Conservation (phyloP, 805 yeast species). For the Yarrowia keelungensis region DNA sequence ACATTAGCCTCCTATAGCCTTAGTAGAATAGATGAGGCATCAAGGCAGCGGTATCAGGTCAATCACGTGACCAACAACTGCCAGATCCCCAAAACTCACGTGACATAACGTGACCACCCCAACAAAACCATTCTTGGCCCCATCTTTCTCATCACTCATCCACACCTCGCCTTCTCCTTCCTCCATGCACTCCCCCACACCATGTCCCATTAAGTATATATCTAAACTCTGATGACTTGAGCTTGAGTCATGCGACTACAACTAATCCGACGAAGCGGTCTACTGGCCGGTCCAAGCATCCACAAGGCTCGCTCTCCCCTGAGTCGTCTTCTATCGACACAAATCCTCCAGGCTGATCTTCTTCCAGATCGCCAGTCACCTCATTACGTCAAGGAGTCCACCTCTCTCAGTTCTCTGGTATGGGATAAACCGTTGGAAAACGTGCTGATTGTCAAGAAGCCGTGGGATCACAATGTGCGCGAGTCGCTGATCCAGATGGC, state of each 20-base stretch:
- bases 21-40: too few species aligned
- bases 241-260: conserved; percentile 27
- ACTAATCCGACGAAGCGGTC: neutral
- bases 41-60: too few species aligned
- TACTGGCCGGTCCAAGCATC: neutral
- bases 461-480: conserved; percentile 71
- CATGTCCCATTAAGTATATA: neutral
- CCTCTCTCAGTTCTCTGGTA: conserved; percentile 50
- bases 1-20: too few species aligned
- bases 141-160: too few species aligned
- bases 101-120: too few species aligned
- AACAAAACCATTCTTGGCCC: too few species aligned
- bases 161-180: neutral
- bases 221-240: conserved; percentile 18
- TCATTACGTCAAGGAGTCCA: conserved; percentile 29
- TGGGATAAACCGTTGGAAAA: conserved; percentile 82
- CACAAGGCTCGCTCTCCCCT: neutral
- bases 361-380: conserved; percentile 35
- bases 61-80: too few species aligned
- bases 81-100: too few species aligned
- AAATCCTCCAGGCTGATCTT: neutral
- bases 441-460: conserved; percentile 82
- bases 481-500: conserved; percentile 72
- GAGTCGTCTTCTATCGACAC: conserved; percentile 15
- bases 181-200: neutral